phyloP scores from a whole-genome alignment of 306 rosid genomes.

The Glycine tomentella region DNA sequence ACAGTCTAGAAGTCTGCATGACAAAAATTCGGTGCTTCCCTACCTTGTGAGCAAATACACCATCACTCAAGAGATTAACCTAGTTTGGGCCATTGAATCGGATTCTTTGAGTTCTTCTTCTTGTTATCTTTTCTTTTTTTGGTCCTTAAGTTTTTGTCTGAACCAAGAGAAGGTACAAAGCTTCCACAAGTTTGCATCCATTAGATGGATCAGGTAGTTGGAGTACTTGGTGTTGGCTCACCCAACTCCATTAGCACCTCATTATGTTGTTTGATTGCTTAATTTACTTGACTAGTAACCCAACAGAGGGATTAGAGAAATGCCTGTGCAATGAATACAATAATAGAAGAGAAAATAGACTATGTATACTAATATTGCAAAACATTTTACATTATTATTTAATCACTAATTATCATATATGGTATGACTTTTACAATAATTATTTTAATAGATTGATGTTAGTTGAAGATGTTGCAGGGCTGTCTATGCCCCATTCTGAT shows the following conservation, averaged over 20 bases:
- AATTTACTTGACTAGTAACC: slow-evolving; percentile 5
- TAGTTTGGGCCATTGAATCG: neutral
- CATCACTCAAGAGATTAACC: slow-evolving; percentile 1
- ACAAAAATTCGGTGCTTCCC: neutral
- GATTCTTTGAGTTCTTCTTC: neutral
- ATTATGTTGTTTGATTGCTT: slow-evolving; percentile 19
- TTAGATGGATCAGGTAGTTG: neutral
- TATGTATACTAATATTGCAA: neutral
- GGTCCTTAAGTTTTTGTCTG: slow-evolving; percentile 1
- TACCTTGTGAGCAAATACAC: neutral
- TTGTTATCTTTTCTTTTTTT: neutral
- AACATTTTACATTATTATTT: too few species aligned
- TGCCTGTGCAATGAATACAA: too few species aligned
- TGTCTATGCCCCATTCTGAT: too few species aligned
- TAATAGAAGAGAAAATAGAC: too few species aligned
- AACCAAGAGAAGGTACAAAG: neutral
- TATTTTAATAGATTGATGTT: too few species aligned
- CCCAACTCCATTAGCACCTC: slow-evolving; percentile 3
- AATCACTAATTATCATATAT: too few species aligned
- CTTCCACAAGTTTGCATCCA: neutral
- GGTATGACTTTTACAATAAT: too few species aligned
- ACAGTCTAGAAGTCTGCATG: neutral
- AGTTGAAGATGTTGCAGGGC: too few species aligned
- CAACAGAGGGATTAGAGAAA: neutral
- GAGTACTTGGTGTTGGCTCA: slow-evolving; percentile 16